These are phyloP conservation scores for Grifola frondosa DNA, from an alignment of 1,284 basidiomycete genomes.

Conservation along the genomic window DNA sequence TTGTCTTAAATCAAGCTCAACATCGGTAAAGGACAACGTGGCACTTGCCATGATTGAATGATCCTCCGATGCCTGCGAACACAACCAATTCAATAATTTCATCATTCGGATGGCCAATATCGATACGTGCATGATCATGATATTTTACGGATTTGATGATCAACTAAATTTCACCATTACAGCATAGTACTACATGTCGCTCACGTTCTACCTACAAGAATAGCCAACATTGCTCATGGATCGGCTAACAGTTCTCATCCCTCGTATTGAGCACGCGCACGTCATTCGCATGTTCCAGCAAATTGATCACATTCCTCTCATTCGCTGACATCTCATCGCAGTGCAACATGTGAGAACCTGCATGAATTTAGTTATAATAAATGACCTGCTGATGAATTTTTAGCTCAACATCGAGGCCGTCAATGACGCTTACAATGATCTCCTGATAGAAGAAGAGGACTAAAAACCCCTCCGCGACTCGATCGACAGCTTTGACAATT, in stretches of 20 bases:
- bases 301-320: constrained; percentile 92
- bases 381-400: constrained; percentile 8
- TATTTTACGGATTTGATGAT: constrained; percentile 2
- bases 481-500: constrained; percentile 96
- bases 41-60: constrained; percentile 96
- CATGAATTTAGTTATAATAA: background rate
- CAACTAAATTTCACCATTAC: constrained; percentile 10
- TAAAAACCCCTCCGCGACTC: constrained; percentile 94
- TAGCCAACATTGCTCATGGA: constrained; percentile 92
- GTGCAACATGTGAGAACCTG: constrained; percentile 78
- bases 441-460: constrained; percentile 98
- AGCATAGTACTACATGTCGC: constrained; percentile 79
- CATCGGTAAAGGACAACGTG: constrained; percentile 76
- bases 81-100: constrained; percentile 97
- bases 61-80: constrained; percentile 95
- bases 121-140: constrained; percentile 72
- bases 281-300: constrained; percentile 95
- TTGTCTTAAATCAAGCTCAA: constrained; percentile 3
- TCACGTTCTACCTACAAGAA: constrained; percentile 87
- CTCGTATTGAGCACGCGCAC: constrained; percentile 90
- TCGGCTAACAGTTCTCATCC: constrained; percentile 85
- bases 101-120: constrained; percentile 94
- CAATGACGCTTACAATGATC: constrained; percentile 95
- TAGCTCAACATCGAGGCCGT: constrained; percentile 93
- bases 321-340: constrained; percentile 92